Evolutionary conservation across 2,329 filamentous ascomycete genomes (phyloP).

Genomic region (Aspergillaceae sp.): DNA sequence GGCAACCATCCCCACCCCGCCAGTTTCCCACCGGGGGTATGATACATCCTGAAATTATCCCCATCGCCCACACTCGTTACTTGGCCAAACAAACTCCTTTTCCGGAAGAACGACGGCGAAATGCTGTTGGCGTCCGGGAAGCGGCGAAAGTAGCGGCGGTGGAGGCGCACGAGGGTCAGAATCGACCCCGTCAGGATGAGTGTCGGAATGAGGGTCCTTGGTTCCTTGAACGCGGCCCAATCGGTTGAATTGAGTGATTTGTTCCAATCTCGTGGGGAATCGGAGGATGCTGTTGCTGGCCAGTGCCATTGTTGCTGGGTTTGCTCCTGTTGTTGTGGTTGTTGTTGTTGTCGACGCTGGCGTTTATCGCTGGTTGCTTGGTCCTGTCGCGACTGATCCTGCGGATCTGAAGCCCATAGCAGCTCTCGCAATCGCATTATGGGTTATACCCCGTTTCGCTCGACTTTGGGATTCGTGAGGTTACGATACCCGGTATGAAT

Average conservation of each 20-base stretch:
- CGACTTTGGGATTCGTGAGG: background rate
- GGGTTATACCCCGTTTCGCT: conserved; percentile 7
- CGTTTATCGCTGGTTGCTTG: conserved; percentile 13
- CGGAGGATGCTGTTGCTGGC: conserved; percentile 10
- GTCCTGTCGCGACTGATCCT: conserved; percentile 5
- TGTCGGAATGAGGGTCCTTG: conserved; percentile 29
- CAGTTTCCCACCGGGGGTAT: conserved; percentile 82
- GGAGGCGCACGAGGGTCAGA: conserved; percentile 26
- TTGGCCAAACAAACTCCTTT: conserved; percentile 67
- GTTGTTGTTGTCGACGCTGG: conserved; percentile 6
- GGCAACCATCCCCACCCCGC: conserved; percentile 89
- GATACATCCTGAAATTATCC: conserved; percentile 88
- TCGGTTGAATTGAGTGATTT: conserved; percentile 36
- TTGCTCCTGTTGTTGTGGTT: too few relatives aligned
- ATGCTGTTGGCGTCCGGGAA: conserved; percentile 72
- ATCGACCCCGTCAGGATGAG: conserved; percentile 32
- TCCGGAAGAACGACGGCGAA: conserved; percentile 64
- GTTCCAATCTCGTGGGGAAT: conserved; percentile 29
- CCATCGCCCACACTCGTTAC: conserved; percentile 95
- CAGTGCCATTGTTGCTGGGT: background rate
- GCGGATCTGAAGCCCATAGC: conserved; percentile 36
- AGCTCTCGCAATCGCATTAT: conserved; percentile 47
- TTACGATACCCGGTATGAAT: background rate
- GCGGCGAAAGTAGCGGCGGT: conserved; percentile 60
- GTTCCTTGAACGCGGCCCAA: conserved; percentile 31